A percentile compares a stretch with the other conserved stretches of the same genome.
Evolutionary conservation across 106 monocot genomes (phyloP).

Genomic region (Chionographis japonica): DNA sequence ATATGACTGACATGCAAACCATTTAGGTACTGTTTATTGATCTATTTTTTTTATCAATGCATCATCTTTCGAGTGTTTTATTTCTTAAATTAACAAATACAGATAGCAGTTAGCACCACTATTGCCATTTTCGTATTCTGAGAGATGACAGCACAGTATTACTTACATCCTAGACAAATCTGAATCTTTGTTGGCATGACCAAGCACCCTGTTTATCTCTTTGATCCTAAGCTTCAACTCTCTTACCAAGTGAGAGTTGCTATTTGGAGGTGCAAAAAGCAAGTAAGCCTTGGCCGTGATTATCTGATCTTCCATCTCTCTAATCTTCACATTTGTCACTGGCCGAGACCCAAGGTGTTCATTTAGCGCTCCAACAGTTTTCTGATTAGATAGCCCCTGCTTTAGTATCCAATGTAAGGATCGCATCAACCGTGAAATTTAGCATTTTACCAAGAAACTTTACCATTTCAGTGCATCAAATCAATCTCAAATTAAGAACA

Average conservation of each 20-base stretch:
- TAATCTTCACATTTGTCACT: conserved; percentile 42
- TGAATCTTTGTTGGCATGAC: conserved; percentile 51
- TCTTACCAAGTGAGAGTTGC: conserved; percentile 66
- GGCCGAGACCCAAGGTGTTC: conserved; percentile 4
- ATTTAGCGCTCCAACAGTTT: conserved; percentile 6
- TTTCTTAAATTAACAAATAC: background rate
- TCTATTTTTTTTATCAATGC: background rate
- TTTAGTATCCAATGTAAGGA: conserved; percentile 3
- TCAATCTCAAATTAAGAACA: background rate
- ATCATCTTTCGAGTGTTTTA: background rate
- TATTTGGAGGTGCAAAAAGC: conserved; percentile 59
- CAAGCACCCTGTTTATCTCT: conserved; percentile 59
- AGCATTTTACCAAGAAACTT: background rate
- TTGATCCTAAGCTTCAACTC: conserved; percentile 84
- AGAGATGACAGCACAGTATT: background rate
- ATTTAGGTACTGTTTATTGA: no score
- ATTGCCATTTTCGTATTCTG: no score
- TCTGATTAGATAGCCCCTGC: background rate
- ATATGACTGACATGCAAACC: background rate
- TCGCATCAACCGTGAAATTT: no score
- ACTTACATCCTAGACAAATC: conserved; percentile 58
- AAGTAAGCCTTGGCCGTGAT: conserved; percentile 81
- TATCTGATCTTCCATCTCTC: conserved; percentile 75
- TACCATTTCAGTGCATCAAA: background rate
- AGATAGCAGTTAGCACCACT: no score